Conservation (phyloP, 768 basidiomycete species). For the Auricularia sp. region DNA sequence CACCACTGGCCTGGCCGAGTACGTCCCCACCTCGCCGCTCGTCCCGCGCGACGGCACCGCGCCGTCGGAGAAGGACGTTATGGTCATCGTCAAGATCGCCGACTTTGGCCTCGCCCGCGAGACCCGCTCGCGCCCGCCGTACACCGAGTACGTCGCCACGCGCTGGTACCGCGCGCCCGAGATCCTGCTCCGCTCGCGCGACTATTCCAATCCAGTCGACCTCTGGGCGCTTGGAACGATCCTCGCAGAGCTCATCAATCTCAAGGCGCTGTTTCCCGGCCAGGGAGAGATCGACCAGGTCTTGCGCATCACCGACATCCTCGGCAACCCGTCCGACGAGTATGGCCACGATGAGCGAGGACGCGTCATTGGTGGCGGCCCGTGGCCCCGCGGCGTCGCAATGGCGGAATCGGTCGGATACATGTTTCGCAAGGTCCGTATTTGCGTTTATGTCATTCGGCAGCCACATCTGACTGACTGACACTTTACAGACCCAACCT, state of each 20-base stretch:
- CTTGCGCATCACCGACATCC: conserved; percentile 77
- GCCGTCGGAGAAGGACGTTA: conserved; percentile 82
- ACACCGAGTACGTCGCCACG: conserved; percentile 99
- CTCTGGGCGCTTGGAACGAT: conserved; percentile 99
- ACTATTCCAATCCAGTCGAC: conserved; percentile 95
- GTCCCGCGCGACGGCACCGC: conserved; percentile 40
- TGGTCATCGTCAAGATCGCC: conserved; percentile 93
- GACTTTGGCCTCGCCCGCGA: conserved; percentile 96
- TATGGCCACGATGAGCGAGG: conserved; percentile 70
- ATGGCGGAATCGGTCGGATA: conserved; percentile 84
- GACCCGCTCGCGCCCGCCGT: conserved; percentile 79
- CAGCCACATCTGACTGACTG: neutral
- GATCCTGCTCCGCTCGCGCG: conserved; percentile 79
- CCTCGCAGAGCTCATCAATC: conserved; percentile 91
- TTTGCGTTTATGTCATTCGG: conserved; percentile 14
- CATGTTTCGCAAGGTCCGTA: conserved; percentile 70
- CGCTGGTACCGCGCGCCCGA: conserved; percentile 99
- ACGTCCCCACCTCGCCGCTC: conserved; percentile 59
- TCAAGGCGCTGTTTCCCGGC: conserved; percentile 92
- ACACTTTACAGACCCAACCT: conserved; percentile 42
- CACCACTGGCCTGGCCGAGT: conserved; percentile 90
- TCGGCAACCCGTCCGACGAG: conserved; percentile 81
- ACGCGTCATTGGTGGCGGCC: conserved; percentile 70
- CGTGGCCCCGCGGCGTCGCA: conserved; percentile 76
- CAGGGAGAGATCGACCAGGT: conserved; percentile 90